Evolutionary conservation across 495 filamentous ascomycete species (phyloP), one percentile per base, ranked within the genome.

Genomic region (Podospora australis): DNA sequence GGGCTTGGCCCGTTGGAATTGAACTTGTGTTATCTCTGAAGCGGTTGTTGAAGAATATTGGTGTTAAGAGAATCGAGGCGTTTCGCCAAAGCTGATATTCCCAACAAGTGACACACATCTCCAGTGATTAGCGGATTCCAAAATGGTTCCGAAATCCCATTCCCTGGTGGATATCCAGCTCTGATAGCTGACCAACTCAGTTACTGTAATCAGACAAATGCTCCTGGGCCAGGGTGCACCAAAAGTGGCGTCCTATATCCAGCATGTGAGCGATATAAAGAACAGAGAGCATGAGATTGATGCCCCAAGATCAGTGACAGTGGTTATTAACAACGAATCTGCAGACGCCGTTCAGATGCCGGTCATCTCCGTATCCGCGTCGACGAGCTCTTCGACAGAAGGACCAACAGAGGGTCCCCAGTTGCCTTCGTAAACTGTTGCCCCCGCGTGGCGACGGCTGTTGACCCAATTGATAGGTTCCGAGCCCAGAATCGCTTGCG

Each of bases 391-490:
- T 14, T 53, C 39, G 14, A 56, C 60, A 8, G 58, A 42, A 2
- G 54, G 55, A 17, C 41, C 56, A 16, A 53, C 21, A 3, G 57
- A 58, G 13, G 90, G 92, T 1, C 92, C 92, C 87, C 88, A 98
- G 62, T 88, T 90, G 55, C 92, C 94, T 70, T 98, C 92, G 52
- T 83, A 97, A 42, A 96, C 81, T 8, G 87, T 94, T 19, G 94
- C 94, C 22, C 87, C 86, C 20, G 88, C 87, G 38, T 82, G 80
- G 26, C 87, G 82, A 50, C 89, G 81, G 39, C 63, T 61, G 46
- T 77, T 77, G 16, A 88, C 84, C 83, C 94, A 98, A 49, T 73
- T 74, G 20, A 92, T 74, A 16, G 87, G 84, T 30, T 78, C 78
- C 2, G 75, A 72, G 39, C 69, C 60, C 39, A 95, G 72, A 9